Percentiles rank a stretch among this genome's conserved stretches.
Conservation (phyloP, 202 grass and related monocot genomes). For the Schoenoplectus tabernaemontani region DNA sequence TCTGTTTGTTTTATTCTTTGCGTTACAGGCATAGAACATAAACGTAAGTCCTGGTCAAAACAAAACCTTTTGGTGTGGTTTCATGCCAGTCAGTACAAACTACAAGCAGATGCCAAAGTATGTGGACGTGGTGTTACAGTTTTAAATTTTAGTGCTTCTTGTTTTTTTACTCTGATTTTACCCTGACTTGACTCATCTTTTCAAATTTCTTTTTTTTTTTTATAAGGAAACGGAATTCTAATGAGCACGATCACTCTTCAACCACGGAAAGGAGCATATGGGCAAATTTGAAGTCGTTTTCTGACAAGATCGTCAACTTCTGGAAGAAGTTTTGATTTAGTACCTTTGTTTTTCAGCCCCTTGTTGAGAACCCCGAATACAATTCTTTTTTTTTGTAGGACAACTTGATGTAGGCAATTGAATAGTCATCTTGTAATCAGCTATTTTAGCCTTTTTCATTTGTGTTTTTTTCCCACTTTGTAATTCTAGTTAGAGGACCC, state of each 20-base stretch:
- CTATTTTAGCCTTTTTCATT: neutral
- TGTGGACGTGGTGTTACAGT: neutral
- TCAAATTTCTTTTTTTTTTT: slow-evolving; percentile 5
- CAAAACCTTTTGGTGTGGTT: neutral
- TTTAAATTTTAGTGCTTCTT: neutral
- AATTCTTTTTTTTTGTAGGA: neutral
- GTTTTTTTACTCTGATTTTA: neutral
- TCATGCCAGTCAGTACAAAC: neutral
- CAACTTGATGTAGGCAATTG: slow-evolving; percentile 21
- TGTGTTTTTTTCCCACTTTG: slow-evolving; percentile 7
- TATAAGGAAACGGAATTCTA: slow-evolving; percentile 33
- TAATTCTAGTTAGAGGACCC: neutral
- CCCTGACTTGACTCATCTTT: slow-evolving; percentile 5
- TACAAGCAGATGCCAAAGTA: too few species aligned
- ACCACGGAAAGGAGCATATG: slow-evolving; percentile 25
- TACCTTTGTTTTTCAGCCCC: slow-evolving; percentile 7
- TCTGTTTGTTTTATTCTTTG: neutral
- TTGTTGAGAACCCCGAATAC: neutral
- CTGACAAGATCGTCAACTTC: slow-evolving; percentile 46
- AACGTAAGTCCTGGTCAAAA: neutral
- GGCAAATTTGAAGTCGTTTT: slow-evolving; percentile 54
- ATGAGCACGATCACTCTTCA: slow-evolving; percentile 25
- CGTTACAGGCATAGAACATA: neutral
- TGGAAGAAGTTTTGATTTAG: slow-evolving; percentile 48
- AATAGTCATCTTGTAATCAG: neutral